phyloP scores from a whole-genome alignment of 2,329 filamentous ascomycete species.

The Alternaria sp. region DNA sequence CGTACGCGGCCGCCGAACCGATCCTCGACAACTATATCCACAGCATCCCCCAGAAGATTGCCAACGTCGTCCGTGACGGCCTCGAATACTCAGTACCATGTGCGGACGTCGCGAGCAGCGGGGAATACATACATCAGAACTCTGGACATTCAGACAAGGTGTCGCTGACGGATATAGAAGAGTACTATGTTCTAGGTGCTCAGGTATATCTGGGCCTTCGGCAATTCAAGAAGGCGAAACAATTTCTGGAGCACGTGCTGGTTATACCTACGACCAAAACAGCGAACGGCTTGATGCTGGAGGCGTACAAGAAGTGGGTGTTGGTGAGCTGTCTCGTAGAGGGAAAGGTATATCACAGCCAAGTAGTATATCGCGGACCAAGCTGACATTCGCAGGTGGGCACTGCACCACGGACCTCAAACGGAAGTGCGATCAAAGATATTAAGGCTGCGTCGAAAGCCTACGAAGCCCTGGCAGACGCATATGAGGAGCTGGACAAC shows the following conservation, averaged over 20 bases:
- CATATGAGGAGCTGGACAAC: slow-evolving; percentile 63
- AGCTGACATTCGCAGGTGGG: slow-evolving; percentile 49
- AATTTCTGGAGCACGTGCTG: slow-evolving; percentile 60
- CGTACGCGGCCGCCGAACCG: slow-evolving; percentile 62
- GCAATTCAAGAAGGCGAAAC: slow-evolving; percentile 52
- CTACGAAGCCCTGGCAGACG: slow-evolving; percentile 72
- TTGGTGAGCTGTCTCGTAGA: slow-evolving; percentile 74
- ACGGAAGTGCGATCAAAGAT: slow-evolving; percentile 59
- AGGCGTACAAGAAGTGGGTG: slow-evolving; percentile 92
- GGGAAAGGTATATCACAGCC: slow-evolving; percentile 60
- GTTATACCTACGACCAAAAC: slow-evolving; percentile 68
- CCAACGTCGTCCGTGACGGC: slow-evolving; percentile 33
- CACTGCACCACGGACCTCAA: slow-evolving; percentile 63
- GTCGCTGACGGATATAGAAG: slow-evolving; percentile 59
- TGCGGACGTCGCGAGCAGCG: slow-evolving; percentile 52
- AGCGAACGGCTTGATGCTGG: slow-evolving; percentile 79
- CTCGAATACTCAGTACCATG: slow-evolving; percentile 50
- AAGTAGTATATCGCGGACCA: neutral
- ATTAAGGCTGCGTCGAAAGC: slow-evolving; percentile 67
- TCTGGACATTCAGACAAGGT: slow-evolving; percentile 65
- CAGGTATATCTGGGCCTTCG: slow-evolving; percentile 55
- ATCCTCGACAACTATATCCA: slow-evolving; percentile 71
- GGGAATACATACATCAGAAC: slow-evolving; percentile 65
- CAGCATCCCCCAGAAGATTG: slow-evolving; percentile 63
- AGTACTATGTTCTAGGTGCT: slow-evolving; percentile 59